phyloP scores from a whole-genome alignment of 495 filamentous ascomycete genomes.

The Aspergillus homomorphus region DNA sequence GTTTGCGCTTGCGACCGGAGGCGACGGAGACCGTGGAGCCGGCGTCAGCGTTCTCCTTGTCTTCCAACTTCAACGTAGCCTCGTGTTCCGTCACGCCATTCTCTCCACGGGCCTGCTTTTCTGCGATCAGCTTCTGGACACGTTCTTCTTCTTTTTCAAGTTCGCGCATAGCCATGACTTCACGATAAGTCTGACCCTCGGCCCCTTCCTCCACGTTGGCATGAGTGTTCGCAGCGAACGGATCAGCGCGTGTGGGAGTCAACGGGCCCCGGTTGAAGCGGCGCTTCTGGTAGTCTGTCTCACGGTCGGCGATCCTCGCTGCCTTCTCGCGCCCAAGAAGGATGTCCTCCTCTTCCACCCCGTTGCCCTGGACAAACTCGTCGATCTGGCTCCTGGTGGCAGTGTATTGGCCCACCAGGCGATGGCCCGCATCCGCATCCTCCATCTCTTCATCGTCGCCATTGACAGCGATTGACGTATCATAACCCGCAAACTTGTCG shows the following conservation, averaged over 20 bases:
- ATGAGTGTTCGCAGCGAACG: conserved; percentile 74
- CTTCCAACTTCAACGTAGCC: conserved; percentile 66
- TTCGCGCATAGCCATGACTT: conserved; percentile 88
- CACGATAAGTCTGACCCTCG: conserved; percentile 78
- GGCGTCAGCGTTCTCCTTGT: conserved; percentile 70
- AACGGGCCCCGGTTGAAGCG: conserved; percentile 76
- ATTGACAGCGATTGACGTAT: conserved; percentile 78
- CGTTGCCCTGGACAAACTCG: conserved; percentile 83
- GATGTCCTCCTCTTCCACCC: conserved; percentile 89
- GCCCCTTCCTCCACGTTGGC: conserved; percentile 62
- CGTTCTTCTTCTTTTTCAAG: conserved; percentile 93
- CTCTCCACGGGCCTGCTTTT: conserved; percentile 66
- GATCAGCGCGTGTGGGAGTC: conserved; percentile 84
- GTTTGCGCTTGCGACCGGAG: conserved; percentile 77
- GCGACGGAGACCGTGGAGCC: conserved; percentile 63
- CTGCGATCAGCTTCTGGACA: conserved; percentile 74
- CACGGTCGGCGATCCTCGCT: conserved; percentile 83
- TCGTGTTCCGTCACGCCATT: conserved; percentile 58
- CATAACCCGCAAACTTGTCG: conserved; percentile 89
- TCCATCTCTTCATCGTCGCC: conserved; percentile 81
- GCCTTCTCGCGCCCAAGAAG: conserved; percentile 83
- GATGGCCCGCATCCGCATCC: conserved; percentile 69
- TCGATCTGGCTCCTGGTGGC: conserved; percentile 87
- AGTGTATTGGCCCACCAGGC: conserved; percentile 95
- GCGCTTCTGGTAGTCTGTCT: conserved; percentile 98